Evolutionary conservation across 305 asterid genomes (phyloP).

Genomic region (Striga hermonthica): DNA sequence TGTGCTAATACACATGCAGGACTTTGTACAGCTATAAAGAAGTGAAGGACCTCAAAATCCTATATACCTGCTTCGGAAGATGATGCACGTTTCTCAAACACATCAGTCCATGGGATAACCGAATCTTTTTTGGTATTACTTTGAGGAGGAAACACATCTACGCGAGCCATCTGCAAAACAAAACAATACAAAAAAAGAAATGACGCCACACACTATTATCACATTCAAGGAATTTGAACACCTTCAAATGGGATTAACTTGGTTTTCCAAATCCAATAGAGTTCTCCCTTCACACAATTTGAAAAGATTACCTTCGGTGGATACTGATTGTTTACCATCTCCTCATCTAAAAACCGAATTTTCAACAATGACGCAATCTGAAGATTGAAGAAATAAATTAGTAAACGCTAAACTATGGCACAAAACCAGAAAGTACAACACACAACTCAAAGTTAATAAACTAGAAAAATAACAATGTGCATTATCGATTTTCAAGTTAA

Average conservation of each 20-base stretch:
- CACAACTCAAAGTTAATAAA: conserved; percentile 3
- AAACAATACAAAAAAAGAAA: too few species aligned
- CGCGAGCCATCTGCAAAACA: conserved; percentile 75
- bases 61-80: conserved; percentile 45
- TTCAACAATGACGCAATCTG: conserved; percentile 91
- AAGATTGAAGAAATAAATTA: conserved; percentile 25
- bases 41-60: conserved; percentile 25
- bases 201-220: not conserved
- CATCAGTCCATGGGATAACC: conserved; percentile 77
- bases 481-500: conserved; percentile 8
- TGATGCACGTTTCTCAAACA: conserved; percentile 48
- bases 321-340: conserved; percentile 55
- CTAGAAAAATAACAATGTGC: not conserved
- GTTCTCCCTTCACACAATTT: too few species aligned
- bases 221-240: conserved; percentile 18
- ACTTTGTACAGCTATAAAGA: conserved; percentile 16
- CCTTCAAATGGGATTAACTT: not conserved
- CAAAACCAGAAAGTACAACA: conserved; percentile 10
- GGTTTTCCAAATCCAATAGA: too few species aligned
- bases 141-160: conserved; percentile 67
- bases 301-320: conserved; percentile 59
- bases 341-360: conserved; percentile 85
- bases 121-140: conserved; percentile 64
- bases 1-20: conserved; percentile 13
- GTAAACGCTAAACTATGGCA: not conserved